phyloP scores from a whole-genome alignment of 345 rosid genomes.

The Mercurialis annua region DNA sequence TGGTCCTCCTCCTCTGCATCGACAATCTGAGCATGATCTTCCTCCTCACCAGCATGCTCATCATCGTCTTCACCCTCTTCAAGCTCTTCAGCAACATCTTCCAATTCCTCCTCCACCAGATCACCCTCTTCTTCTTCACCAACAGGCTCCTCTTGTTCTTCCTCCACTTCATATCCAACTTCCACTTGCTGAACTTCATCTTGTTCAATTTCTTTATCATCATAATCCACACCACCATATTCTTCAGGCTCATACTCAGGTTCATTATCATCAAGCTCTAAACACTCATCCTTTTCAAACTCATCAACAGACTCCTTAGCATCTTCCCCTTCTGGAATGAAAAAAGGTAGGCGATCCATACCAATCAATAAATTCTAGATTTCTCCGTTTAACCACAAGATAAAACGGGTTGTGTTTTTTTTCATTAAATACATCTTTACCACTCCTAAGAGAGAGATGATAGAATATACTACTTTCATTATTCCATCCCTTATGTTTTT shows the following conservation, averaged over 20 bases:
- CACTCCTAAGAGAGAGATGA: not conserved
- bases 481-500: not conserved
- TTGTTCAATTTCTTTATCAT: conserved; percentile 72
- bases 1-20: conserved; percentile 62
- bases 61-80: conserved; percentile 54
- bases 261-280: conserved; percentile 83
- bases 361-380: conserved; percentile 34
- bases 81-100: conserved; percentile 52
- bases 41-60: conserved; percentile 48
- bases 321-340: conserved; percentile 67
- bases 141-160: conserved; percentile 52
- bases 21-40: conserved; percentile 44
- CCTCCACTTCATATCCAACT: conserved; percentile 49
- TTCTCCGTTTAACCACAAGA: conserved; percentile 23
- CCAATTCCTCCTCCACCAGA: conserved; percentile 57
- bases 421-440: not conserved
- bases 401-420: not conserved
- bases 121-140: conserved; percentile 65
- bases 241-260: conserved; percentile 55
- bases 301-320: conserved; percentile 60
- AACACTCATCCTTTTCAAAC: conserved; percentile 66
- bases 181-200: conserved; percentile 50
- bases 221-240: conserved; percentile 44
- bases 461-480: not conserved
- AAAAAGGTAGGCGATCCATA: conserved; percentile 46